These are phyloP conservation scores for Catunica adiposa DNA, from an alignment of 2,329 filamentous ascomycete genomes.

Conservation along the genomic window DNA sequence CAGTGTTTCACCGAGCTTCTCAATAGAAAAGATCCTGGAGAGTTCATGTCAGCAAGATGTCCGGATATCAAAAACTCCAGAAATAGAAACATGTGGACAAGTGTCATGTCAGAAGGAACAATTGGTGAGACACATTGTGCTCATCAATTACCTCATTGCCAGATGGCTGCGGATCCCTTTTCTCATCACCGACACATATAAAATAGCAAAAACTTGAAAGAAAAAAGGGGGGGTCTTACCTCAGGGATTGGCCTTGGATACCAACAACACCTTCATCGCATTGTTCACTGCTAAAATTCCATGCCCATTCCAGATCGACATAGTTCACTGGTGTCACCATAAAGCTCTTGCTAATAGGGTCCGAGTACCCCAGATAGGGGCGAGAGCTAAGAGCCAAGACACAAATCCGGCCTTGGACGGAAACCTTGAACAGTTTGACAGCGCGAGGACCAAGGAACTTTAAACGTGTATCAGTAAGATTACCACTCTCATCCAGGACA, in stretches of 20 bases:
- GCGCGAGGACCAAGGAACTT: constrained; percentile 86
- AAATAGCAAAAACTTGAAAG: constrained; percentile 21
- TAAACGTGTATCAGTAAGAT: constrained; percentile 84
- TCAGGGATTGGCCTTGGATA: constrained; percentile 72
- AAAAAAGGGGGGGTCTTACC: constrained; percentile 37
- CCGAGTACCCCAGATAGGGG: constrained; percentile 91
- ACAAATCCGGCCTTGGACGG: constrained; percentile 66
- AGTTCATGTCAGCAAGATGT: constrained; percentile 21
- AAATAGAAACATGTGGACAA: constrained; percentile 17
- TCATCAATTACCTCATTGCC: constrained; percentile 39
- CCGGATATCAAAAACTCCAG: constrained; percentile 7
- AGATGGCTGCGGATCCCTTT: constrained; percentile 38
- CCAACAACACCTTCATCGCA: constrained; percentile 89
- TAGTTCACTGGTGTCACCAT: constrained; percentile 87
- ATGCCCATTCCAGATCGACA: constrained; percentile 75
- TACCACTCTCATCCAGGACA: constrained; percentile 88
- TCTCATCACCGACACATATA: constrained; percentile 42
- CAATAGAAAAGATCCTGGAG: constrained; percentile 70
- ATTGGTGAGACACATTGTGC: constrained; percentile 49
- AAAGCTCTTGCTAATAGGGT: constrained; percentile 63
- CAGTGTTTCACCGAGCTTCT: constrained; percentile 70
- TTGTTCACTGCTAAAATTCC: constrained; percentile 92
- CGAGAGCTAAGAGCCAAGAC: constrained; percentile 82
- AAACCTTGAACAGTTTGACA: constrained; percentile 81
- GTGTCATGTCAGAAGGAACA: constrained; percentile 78